phyloP scores from a whole-genome alignment of 768 basidiomycete genomes.

The Lentinula lateritia region DNA sequence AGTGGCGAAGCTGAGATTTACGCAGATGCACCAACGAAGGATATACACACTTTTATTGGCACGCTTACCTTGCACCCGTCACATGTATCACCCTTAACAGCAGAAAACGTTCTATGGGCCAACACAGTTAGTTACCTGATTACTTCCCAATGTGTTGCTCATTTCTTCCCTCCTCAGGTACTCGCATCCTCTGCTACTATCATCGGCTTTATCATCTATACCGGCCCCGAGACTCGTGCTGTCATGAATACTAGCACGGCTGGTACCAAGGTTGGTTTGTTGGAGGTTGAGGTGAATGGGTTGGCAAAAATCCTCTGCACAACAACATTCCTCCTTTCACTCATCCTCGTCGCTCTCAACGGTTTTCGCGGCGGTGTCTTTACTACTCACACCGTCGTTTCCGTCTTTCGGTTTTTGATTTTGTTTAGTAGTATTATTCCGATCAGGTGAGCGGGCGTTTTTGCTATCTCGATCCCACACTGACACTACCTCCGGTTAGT shows the following conservation, averaged over 20 bases:
- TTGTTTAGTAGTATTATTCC: constrained; percentile 99
- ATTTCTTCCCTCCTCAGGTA: constrained; percentile 31
- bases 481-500: constrained; percentile 35
- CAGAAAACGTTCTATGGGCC: constrained; percentile 94
- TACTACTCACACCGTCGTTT: constrained; percentile 37
- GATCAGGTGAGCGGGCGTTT: constrained; percentile 73
- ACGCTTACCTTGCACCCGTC: constrained; percentile 69
- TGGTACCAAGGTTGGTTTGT: constrained; percentile 84
- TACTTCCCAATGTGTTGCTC: not conserved
- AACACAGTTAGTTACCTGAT: constrained; percentile 50
- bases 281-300: constrained; percentile 93
- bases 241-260: constrained; percentile 99
- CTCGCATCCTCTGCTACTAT: constrained; percentile 85
- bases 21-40: constrained; percentile 93
- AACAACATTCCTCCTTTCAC: constrained; percentile 87
- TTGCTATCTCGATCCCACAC: not conserved
- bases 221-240: constrained; percentile 90
- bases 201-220: constrained; percentile 90
- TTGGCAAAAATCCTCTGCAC: constrained; percentile 96
- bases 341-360: constrained; percentile 91
- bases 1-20: constrained; percentile 77
- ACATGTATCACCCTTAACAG: constrained; percentile 75
- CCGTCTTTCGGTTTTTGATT: constrained; percentile 94
- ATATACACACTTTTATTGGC: constrained; percentile 93
- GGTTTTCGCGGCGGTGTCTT: constrained; percentile 96